Percentiles rank a stretch among this genome's conserved stretches.
These are phyloP conservation scores for Arabis hirsuta DNA, from an alignment of 345 rosid species.

Conservation along the genomic window DNA sequence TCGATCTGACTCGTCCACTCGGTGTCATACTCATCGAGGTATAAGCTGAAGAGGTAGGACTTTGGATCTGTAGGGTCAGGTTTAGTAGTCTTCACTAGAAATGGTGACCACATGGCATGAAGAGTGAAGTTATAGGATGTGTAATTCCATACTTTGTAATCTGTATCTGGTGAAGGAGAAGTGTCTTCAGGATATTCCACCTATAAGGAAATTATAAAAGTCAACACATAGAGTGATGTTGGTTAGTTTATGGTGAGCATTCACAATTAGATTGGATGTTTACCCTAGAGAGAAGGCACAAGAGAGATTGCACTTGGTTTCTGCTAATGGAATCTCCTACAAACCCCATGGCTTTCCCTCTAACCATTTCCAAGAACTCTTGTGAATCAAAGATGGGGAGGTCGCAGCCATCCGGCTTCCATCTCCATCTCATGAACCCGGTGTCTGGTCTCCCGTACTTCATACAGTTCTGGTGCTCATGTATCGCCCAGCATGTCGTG, in stretches of 20 bases:
- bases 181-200: constrained; percentile 72
- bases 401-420: constrained; percentile 85
- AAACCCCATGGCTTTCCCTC: constrained; percentile 79
- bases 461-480: constrained; percentile 88
- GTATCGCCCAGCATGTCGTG: constrained; percentile 79
- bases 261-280: constrained; percentile 4
- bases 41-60: constrained; percentile 60
- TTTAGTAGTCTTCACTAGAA: constrained; percentile 55
- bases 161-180: constrained; percentile 56
- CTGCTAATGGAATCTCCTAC: constrained; percentile 88
- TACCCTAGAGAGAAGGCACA: constrained; percentile 90
- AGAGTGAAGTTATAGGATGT: constrained; percentile 73
- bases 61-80: constrained; percentile 52
- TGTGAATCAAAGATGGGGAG: constrained; percentile 72
- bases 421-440: constrained; percentile 75
- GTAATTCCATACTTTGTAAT: constrained; percentile 69
- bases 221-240: constrained; percentile 18
- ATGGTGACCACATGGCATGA: constrained; percentile 70
- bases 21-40: constrained; percentile 64
- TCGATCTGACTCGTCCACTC: constrained; percentile 60
- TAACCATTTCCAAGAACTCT: constrained; percentile 72
- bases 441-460: constrained; percentile 79
- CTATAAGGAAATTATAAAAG: constrained; percentile 44
- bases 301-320: constrained; percentile 90
- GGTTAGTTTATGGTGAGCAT: background rate